phyloP scores from a whole-genome alignment of 2,329 filamentous ascomycete species.

The Helotiales sp. region DNA sequence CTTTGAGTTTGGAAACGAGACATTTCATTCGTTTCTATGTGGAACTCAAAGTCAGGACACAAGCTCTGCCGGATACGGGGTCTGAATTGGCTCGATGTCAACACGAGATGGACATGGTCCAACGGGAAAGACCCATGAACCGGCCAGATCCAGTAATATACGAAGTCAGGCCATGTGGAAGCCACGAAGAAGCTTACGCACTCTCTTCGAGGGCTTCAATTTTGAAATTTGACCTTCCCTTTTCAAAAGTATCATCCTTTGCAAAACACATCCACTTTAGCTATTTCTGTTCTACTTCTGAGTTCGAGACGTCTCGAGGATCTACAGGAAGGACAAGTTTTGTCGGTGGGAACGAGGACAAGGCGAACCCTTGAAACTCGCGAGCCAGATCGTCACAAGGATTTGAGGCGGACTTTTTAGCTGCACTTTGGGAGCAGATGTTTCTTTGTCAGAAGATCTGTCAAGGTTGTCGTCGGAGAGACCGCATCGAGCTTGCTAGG shows the following conservation, averaged over 20 bases:
- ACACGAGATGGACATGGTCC: background rate
- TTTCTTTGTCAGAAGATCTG: conserved; percentile 9
- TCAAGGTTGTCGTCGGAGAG: background rate
- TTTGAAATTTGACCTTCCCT: background rate
- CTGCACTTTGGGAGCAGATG: background rate
- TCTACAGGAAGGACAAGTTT: background rate
- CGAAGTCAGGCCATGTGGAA: background rate
- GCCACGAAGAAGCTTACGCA: background rate
- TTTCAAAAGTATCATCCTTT: background rate
- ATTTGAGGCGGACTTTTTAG: background rate
- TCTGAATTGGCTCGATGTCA: background rate
- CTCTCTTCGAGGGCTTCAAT: background rate
- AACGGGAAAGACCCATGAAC: conserved; percentile 2
- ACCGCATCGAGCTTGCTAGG: background rate
- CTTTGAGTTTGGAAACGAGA: background rate
- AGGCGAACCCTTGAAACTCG: conserved; percentile 5
- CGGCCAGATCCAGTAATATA: conserved; percentile 1
- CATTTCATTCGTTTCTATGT: background rate
- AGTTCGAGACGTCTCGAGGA: background rate
- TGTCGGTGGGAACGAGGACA: conserved; percentile 1
- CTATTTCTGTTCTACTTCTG: conserved; percentile 1
- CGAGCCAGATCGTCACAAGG: conserved; percentile 1
- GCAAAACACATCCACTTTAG: background rate
- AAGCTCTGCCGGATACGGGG: background rate
- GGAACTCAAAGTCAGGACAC: no score